A percentile compares a stretch with the other conserved stretches of the same genome.
phyloP scores from a whole-genome alignment of 352 stramenopile species.

The Globisporangium spiculum region DNA sequence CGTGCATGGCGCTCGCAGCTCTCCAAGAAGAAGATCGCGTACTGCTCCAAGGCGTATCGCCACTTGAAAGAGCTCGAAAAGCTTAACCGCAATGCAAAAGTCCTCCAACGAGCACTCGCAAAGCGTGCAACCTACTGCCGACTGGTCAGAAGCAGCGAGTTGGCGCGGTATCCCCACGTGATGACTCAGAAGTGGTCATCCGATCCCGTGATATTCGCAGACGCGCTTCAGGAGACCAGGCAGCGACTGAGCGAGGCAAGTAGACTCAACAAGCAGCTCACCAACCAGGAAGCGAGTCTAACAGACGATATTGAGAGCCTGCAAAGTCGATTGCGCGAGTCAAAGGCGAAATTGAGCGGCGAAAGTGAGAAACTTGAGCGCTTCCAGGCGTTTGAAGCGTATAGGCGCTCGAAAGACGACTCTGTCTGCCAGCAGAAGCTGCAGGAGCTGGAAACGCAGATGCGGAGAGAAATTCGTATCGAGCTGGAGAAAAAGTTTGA shows the following conservation, averaged over 20 bases:
- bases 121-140: slow-evolving; percentile 25
- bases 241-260: slow-evolving; percentile 20
- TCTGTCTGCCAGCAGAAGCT: slow-evolving; percentile 33
- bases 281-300: slow-evolving; percentile 28
- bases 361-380: slow-evolving; percentile 51
- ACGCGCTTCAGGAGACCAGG: slow-evolving; percentile 20
- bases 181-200: slow-evolving; percentile 17
- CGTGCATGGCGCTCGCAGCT: slow-evolving; percentile 40
- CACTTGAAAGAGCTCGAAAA: slow-evolving; percentile 28
- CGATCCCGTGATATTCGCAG: not conserved
- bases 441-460: slow-evolving; percentile 36
- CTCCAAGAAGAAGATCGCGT: slow-evolving; percentile 33
- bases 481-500: slow-evolving; percentile 71
- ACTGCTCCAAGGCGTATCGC: slow-evolving; percentile 26
- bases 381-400: slow-evolving; percentile 39
- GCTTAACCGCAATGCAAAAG: slow-evolving; percentile 31
- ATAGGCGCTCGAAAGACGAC: slow-evolving; percentile 52
- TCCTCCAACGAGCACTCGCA: slow-evolving; percentile 47
- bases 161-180: slow-evolving; percentile 30
- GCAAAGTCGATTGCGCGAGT: slow-evolving; percentile 21
- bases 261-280: slow-evolving; percentile 24
- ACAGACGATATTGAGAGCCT: slow-evolving; percentile 31
- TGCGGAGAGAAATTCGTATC: slow-evolving; percentile 50
- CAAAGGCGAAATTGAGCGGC: slow-evolving; percentile 22
- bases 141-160: slow-evolving; percentile 24